Base-by-base conservation (phyloP, 371 early-diverging fungal genomes). In the Haplosporangium sp. region DNA sequence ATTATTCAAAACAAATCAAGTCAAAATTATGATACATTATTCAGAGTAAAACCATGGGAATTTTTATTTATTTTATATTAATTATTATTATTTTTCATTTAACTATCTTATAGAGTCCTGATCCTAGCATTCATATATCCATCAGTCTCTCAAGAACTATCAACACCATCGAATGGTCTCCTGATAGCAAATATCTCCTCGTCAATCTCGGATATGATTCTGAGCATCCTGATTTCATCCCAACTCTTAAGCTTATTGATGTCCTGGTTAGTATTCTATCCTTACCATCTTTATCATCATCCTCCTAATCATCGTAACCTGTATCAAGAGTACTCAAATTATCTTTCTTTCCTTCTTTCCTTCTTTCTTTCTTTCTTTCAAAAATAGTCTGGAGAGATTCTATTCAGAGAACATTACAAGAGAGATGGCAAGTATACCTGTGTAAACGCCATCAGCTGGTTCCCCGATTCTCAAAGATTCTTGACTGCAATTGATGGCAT, bases 391-490 rank as follows among this genome's bases (percentile, higher is more conserved):
- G 71, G 72, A 7, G 71, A 76, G 38, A 57, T 48, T 4, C 11
- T 75, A 50, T 56, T 70, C 58, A 56, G 38, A 48, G 48, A 19
- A 39, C n/a, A 34, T 13, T 35, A 38, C 5, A 27, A 42, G 38
- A 50, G n/a, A 15, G 55, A 53, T n/a, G 38, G 44, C 4, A 9
- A 37, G 0, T 9, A 27, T 20, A 7, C 40, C 2, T 15, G 20
- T 20, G 48, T n/a, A 11, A 9, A 34, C 6, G 67, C 64, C 13
- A 53, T 76, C 17, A 40, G 61, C n/a, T 76, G 77, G 77, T 67
- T 76, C 47, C 40, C 77, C 27, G 72, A 76, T 38, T 68, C 72
- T 8, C 20, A 72, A 47, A 64, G 69, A n/a, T 67, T 76, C 35
- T 11, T 76, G 27, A 61, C 72, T 9, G 53, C 59, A 4, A 20